Base-by-base conservation (phyloP, 345 rosid genomes). In the Stellera chamaejasme region DNA sequence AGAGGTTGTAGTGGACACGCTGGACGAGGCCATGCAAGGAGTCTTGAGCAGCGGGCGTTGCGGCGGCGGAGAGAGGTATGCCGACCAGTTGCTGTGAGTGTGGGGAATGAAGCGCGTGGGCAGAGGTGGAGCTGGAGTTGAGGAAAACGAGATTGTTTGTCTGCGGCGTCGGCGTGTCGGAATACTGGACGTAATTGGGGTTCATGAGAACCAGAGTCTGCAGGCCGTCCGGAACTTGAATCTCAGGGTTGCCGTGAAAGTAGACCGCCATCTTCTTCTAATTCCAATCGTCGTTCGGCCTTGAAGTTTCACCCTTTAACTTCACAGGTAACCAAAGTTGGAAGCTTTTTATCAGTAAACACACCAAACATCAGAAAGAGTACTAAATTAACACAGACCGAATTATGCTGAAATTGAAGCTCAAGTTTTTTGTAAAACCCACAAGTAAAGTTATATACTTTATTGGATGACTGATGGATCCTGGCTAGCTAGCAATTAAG, bases 121-220 rank as follows among this genome's bases (percentile, higher is more conserved):
- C 63, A 66, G 68, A 71, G 41, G 63, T 72, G 41, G 83, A 43
- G 42, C 65, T 68, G 13, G 87, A 70, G 76, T 85, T 85, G 60
- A 79, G 76, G 67, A 79, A 74, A 45, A 81, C 43, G 27, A 79
- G 69, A 73, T 77, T 80, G 75, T 45, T 72, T 39, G 68, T 48
- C 2, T 77, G 39, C 45, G 77, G 77, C 10, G 80, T 76, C n/a
- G 82, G 75, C 54, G 71, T 61, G 66, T 77, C 85, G 43, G 95
- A 70, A 75, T 83, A 87, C 54, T 84, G 97, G 62, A 86, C 94
- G 66, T 93, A 93, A 36, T 83, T 69, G 53, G 98, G 98, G 77
- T 92, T 92, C 98, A 88, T 92, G 59, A 92, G 89, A n/a, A 88
- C 73, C 32, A 92, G 93, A 59, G 96, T 93, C 56, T 93, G 99